phyloP scores from a whole-genome alignment of 2,329 filamentous ascomycete genomes.

The Ophiostoma ips region DNA sequence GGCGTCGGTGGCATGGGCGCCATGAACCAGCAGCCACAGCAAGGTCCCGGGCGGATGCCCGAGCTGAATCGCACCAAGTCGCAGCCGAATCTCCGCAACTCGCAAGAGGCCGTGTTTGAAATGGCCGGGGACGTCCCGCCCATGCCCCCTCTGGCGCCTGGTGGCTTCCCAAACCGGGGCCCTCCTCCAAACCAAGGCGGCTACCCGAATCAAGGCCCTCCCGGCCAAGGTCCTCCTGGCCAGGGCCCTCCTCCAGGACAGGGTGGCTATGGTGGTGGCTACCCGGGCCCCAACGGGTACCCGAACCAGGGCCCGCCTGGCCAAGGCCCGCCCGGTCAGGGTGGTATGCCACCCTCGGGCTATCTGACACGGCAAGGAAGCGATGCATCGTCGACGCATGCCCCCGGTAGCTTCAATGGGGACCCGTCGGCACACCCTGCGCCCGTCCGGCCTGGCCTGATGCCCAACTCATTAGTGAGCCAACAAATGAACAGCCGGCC shows the following conservation, averaged over 20 bases:
- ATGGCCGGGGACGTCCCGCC: constrained; percentile 52
- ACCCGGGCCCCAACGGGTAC: neutral
- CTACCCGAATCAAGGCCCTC: neutral
- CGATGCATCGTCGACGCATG: constrained; percentile 16
- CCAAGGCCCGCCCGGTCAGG: constrained; percentile 12
- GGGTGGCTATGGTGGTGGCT: neutral
- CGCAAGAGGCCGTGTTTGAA: constrained; percentile 58
- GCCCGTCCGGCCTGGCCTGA: constrained; percentile 48
- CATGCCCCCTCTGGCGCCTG: constrained; percentile 20
- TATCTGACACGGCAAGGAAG: constrained; percentile 18
- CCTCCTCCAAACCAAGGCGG: neutral
- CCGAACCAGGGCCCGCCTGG: constrained; percentile 11
- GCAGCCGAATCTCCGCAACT: constrained; percentile 50
- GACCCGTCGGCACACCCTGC: constrained; percentile 46
- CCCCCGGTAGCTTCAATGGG: constrained; percentile 19
- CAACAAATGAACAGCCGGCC: constrained; percentile 38
- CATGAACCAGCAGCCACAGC: constrained; percentile 23
- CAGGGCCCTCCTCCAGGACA: neutral
- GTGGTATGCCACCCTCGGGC: constrained; percentile 4
- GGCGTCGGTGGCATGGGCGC: no score
- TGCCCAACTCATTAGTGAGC: constrained; percentile 29
- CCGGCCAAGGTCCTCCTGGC: constrained; percentile 8
- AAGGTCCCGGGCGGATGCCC: constrained; percentile 34
- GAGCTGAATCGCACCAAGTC: constrained; percentile 49
- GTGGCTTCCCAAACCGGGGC: neutral